Base-by-base conservation (phyloP, 805 yeast genomes). In the Kluyveromyces wickerhamii region DNA sequence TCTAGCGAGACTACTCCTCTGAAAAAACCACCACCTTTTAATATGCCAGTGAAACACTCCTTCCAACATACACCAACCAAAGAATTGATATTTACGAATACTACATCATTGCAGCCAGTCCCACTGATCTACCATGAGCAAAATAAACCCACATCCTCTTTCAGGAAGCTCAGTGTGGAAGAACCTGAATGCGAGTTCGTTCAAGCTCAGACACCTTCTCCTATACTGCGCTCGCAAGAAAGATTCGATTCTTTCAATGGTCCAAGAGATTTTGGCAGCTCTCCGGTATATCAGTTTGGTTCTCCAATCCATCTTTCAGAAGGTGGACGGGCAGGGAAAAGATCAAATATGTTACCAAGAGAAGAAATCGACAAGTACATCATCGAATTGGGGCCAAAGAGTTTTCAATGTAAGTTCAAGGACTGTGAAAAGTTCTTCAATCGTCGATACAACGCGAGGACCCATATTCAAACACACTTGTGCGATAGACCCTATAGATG, bases 401-500 rank as follows among this genome's bases (percentile, higher is more conserved):
- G 71, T 20, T 94, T 71, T 61, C 69, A 77, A 23, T 92, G 99
- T 59, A 67, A 72, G 39, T 89, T 67, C 57, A 72, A 80, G 11
- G 68, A 69, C 36, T 92, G 99, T 61, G 81, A 83, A 7, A 87
- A 92, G 60, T 63, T 71, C 36, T 89, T 92, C 60, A 77, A 87
- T 6, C 69, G 98, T 51, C 69, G 95, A 30, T 94, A 94, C 59
- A 92, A 92, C 51, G 85, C 86, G 9, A 67, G 97, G 42, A 85
- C 96, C 0, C 99, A 92, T 57, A 88, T 92, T 37, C 98, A 92
- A 56, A 92, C 98, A 1, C 99, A 92, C 65, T 62, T 92, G 32
- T 79, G 89, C 54, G 98, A 94, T 57, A 67, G 96, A 43, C 99
- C 99, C 1, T 89, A 85, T 59, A 64, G 70, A 0, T 92, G 99